Conservation (phyloP, 352 stramenopile genomes). For the Blastocystis sp. region DNA sequence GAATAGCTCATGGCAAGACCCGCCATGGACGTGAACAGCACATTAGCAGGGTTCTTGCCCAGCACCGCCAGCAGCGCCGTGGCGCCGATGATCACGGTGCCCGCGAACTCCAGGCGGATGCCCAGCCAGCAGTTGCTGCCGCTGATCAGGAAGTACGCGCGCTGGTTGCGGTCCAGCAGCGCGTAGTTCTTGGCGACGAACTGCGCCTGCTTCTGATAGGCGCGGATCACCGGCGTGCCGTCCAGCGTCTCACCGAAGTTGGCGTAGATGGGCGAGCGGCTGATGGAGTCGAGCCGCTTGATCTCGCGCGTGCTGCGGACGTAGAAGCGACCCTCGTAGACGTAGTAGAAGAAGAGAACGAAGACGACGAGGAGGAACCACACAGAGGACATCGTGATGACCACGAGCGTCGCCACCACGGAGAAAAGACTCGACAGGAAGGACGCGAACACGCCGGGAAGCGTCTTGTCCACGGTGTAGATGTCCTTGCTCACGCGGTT, state of each 20-base stretch:
- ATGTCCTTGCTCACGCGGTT: constrained; percentile 88
- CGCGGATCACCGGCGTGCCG: constrained; percentile 51
- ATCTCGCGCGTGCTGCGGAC: constrained; percentile 84
- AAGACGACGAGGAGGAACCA: constrained; percentile 75
- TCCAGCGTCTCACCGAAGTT: constrained; percentile 85
- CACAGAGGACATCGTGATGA: constrained; percentile 77
- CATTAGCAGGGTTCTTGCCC: constrained; percentile 58
- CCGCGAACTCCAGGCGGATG: constrained; percentile 85
- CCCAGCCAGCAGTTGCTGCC: constrained; percentile 89
- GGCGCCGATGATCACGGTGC: constrained; percentile 84
- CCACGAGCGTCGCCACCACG: constrained; percentile 77
- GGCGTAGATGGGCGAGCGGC: constrained; percentile 87
- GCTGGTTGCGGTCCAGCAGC: constrained; percentile 72
- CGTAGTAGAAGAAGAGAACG: constrained; percentile 79
- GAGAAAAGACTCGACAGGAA: constrained; percentile 77
- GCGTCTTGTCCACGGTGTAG: constrained; percentile 83
- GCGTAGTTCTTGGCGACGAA: constrained; percentile 72
- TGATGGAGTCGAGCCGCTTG: constrained; percentile 82
- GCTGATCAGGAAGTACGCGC: constrained; percentile 85
- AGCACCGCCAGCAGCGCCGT: constrained; percentile 84
- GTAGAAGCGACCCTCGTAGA: constrained; percentile 85
- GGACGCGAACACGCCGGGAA: constrained; percentile 76
- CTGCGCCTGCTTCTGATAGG: constrained; percentile 67
- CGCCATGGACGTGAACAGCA: constrained; percentile 80
- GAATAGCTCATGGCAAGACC: constrained; percentile 89